phyloP scores from a whole-genome alignment of 2,329 filamentous ascomycete genomes.

The Dactylella cylindrospora region DNA sequence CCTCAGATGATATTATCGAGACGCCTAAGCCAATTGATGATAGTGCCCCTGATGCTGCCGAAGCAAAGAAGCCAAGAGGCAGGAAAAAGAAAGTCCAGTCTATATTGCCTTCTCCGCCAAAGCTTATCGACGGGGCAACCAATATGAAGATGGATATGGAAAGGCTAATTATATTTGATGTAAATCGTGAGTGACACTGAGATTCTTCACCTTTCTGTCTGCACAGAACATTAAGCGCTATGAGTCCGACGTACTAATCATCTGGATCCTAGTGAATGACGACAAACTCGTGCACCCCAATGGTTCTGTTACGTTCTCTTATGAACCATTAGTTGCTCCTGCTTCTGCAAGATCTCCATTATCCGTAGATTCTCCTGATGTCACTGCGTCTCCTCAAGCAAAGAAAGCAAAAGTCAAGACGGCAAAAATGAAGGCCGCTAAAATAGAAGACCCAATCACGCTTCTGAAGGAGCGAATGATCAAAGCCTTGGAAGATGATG shows the following conservation, averaged over 20 bases:
- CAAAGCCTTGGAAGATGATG: constrained; percentile 30
- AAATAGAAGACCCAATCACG: constrained; percentile 23
- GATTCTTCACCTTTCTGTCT: too few species aligned
- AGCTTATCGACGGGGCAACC: constrained; percentile 12
- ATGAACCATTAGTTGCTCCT: constrained; percentile 17
- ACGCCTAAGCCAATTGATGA: constrained; percentile 11
- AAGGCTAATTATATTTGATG: constrained; percentile 32
- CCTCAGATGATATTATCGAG: constrained; percentile 39
- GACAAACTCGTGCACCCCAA: constrained; percentile 19
- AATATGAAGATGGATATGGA: constrained; percentile 44
- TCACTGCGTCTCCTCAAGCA: background rate
- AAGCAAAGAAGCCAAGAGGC: constrained; percentile 20
- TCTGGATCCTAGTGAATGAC: constrained; percentile 10
- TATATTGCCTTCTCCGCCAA: constrained; percentile 12
- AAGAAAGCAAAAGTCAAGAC: constrained; percentile 23
- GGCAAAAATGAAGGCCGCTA: constrained; percentile 5
- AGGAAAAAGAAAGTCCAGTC: constrained; percentile 24
- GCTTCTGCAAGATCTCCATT: constrained; percentile 18
- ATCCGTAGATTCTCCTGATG: constrained; percentile 22
- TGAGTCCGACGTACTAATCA: too few species aligned
- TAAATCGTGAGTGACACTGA: constrained; percentile 30
- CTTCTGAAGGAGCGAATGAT: constrained; percentile 38
- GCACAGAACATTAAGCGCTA: too few species aligned
- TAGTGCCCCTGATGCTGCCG: constrained; percentile 6
- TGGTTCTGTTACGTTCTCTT: constrained; percentile 24